These are phyloP conservation scores for Gymnopilus dilepis DNA, from an alignment of 768 basidiomycete genomes.

Conservation along the genomic window DNA sequence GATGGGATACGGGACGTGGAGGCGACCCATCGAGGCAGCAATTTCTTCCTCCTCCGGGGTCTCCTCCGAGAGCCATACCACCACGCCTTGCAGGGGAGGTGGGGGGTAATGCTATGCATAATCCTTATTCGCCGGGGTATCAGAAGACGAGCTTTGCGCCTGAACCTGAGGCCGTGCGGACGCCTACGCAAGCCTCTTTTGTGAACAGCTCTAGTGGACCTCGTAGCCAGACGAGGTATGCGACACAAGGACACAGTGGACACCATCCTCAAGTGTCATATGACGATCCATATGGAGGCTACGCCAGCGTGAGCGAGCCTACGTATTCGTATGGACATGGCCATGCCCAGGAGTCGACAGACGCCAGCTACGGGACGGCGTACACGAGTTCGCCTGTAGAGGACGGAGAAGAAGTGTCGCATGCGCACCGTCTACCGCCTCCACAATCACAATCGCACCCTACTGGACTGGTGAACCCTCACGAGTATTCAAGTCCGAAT, in stretches of 20 bases:
- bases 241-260: neutral
- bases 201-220: slow-evolving; percentile 1
- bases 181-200: slow-evolving; percentile 27
- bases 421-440: neutral
- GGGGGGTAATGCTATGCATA: slow-evolving; percentile 1
- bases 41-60: neutral
- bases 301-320: slow-evolving; percentile 1
- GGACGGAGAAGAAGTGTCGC: slow-evolving; percentile 3
- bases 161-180: slow-evolving; percentile 18
- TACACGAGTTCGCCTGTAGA: slow-evolving; percentile 27
- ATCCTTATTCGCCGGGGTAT: slow-evolving; percentile 2
- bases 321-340: slow-evolving; percentile 12
- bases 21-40: neutral
- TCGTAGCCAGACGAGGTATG: neutral
- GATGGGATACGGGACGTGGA: slow-evolving; percentile 32
- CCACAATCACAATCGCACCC: no score
- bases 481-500: neutral
- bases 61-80: neutral
- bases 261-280: slow-evolving; percentile 17
- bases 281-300: slow-evolving; percentile 25
- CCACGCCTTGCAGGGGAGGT: neutral
- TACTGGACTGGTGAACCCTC: neutral
- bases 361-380: slow-evolving; percentile 30
- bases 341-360: slow-evolving; percentile 29
- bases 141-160: slow-evolving; percentile 11